Evolutionary conservation across 1,284 basidiomycete genomes (phyloP).

Genomic region (Melampsora americana): DNA sequence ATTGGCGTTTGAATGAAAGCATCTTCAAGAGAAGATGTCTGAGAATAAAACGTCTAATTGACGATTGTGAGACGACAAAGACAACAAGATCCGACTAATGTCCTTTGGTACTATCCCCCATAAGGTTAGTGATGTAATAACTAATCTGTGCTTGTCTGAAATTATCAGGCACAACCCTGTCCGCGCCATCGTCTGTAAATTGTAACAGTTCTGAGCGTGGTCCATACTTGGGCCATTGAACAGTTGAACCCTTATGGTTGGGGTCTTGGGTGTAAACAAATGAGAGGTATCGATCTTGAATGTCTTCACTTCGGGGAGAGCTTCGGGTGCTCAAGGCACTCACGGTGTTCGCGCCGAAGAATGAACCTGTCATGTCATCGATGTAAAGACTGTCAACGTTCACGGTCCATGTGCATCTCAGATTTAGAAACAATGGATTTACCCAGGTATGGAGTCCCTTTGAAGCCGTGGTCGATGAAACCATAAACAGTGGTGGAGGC

Average conservation of each 20-base stretch:
- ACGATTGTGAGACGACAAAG: too few species aligned
- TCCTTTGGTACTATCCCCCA: not conserved
- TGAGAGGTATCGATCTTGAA: not conserved
- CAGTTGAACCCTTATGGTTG: not conserved
- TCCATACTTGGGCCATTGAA: too few species aligned
- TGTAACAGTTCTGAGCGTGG: not conserved
- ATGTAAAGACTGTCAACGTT: too few species aligned
- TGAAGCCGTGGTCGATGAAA: not conserved
- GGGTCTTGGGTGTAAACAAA: slow-evolving; percentile 9
- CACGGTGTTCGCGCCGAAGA: not conserved
- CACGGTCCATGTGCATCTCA: too few species aligned
- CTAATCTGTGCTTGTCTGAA: not conserved
- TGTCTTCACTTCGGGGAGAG: not conserved
- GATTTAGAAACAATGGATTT: too few species aligned
- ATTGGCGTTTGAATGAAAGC: too few species aligned
- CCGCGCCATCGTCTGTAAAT: not conserved
- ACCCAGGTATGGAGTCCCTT: not conserved
- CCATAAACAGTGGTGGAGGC: not conserved
- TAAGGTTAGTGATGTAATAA: not conserved
- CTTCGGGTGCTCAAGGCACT: not conserved
- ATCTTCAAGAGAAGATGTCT: too few species aligned
- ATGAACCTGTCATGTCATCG: not conserved
- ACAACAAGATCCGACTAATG: too few species aligned
- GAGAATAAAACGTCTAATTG: too few species aligned
- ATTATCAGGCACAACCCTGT: not conserved